Evolutionary conservation across 495 filamentous ascomycete species (phyloP).

Genomic region (Cercophora newfieldiana): DNA sequence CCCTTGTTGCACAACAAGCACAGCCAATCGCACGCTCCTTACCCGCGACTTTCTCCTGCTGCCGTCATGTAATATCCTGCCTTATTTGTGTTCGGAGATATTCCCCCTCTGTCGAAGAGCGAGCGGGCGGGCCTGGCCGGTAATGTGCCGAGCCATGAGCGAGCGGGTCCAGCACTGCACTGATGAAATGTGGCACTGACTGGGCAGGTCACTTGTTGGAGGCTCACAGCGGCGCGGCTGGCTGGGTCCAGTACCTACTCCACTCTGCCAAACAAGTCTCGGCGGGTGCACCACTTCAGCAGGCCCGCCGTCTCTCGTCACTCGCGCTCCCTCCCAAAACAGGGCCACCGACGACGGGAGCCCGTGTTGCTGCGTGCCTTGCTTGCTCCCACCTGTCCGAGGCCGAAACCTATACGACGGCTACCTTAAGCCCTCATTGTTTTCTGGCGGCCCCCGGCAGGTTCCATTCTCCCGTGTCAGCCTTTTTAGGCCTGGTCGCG

Average conservation of each 20-base stretch:
- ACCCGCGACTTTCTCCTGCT: background rate
- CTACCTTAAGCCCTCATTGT: slow-evolving; percentile 18
- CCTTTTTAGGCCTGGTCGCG: slow-evolving; percentile 27
- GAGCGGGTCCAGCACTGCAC: background rate
- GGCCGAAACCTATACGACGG: slow-evolving; percentile 26
- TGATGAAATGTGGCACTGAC: background rate
- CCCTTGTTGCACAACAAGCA: background rate
- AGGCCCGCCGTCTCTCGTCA: background rate
- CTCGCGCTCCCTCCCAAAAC: background rate
- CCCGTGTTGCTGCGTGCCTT: background rate
- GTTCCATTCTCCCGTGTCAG: slow-evolving; percentile 36
- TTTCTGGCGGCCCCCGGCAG: slow-evolving; percentile 20
- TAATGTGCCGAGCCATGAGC: slow-evolving; percentile 2
- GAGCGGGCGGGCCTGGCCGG: slow-evolving; percentile 5
- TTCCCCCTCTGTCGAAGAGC: background rate
- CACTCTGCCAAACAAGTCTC: background rate
- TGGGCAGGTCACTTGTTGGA: slow-evolving; percentile 2
- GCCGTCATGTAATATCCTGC: slow-evolving; percentile 13
- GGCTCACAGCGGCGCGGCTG: too few relatives aligned
- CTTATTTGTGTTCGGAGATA: slow-evolving; percentile 9
- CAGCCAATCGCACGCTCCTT: background rate
- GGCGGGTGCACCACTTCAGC: background rate
- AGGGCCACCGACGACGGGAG: background rate
- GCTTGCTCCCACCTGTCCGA: background rate
- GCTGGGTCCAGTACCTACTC: background rate